Conservation (phyloP, 2,329 filamentous ascomycete species). For the Macrophomina tecta region DNA sequence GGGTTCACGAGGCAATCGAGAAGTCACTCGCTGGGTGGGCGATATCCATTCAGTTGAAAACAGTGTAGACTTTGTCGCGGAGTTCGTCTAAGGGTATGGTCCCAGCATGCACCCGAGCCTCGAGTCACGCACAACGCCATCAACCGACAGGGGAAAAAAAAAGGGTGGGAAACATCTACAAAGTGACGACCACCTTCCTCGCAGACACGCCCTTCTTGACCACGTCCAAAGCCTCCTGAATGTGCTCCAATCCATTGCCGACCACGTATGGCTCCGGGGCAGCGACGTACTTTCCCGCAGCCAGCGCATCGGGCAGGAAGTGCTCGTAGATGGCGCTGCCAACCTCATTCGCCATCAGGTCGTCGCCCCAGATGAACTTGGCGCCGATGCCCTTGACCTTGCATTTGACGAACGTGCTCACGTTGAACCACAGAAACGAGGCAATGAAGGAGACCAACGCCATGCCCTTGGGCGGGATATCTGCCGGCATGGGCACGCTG, state of each 20-base stretch:
- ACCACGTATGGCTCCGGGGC: constrained; percentile 31
- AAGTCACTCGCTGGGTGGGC: no score
- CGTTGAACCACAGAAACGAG: neutral
- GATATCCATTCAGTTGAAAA: no score
- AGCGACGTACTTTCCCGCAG: constrained; percentile 27
- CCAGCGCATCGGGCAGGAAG: constrained; percentile 30
- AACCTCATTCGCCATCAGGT: neutral
- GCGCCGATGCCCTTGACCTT: neutral
- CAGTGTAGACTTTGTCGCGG: no score
- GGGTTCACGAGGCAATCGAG: no score
- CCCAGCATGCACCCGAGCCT: no score
- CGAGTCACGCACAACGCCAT: no score
- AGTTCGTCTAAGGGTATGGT: no score
- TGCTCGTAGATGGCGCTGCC: neutral
- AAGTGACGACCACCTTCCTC: constrained; percentile 31
- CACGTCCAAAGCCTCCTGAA: constrained; percentile 30
- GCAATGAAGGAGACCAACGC: neutral
- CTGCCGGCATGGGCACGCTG: neutral
- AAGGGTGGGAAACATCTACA: neutral
- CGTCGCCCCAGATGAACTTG: constrained; percentile 1
- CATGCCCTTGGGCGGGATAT: neutral
- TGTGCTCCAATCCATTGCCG: constrained; percentile 28
- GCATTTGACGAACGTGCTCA: neutral
- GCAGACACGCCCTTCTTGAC: constrained; percentile 31
- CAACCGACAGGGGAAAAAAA: no score